phyloP scores from a whole-genome alignment of 495 filamentous ascomycete genomes.

The Lindgomyces ingoldianus region DNA sequence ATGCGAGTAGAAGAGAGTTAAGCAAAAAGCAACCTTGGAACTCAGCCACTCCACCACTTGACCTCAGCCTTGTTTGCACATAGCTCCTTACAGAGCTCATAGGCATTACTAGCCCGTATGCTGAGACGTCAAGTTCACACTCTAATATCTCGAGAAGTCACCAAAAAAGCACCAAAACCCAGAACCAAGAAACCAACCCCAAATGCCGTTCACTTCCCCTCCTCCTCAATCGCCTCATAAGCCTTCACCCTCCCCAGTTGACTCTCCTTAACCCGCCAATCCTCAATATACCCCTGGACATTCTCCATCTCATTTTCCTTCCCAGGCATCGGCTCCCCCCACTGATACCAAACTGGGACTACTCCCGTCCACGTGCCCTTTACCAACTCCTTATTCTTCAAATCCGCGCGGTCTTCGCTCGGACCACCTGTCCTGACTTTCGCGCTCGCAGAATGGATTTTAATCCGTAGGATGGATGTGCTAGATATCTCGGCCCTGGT shows the following conservation, averaged over 20 bases:
- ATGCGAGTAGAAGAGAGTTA: too few species aligned
- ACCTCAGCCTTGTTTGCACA: too few species aligned
- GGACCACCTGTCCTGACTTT: constrained; percentile 73
- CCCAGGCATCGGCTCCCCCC: constrained; percentile 66
- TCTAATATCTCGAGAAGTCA: too few species aligned
- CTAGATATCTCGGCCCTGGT: constrained; percentile 38
- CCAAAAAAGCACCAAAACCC: too few species aligned
- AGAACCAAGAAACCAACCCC: too few species aligned
- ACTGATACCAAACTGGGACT: constrained; percentile 64
- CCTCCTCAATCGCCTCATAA: constrained; percentile 32
- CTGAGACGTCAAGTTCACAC: too few species aligned
- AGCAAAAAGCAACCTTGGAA: too few species aligned
- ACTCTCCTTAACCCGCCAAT: constrained; percentile 53
- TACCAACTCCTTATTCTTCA: constrained; percentile 59
- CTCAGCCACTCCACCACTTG: too few species aligned
- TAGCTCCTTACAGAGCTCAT: too few species aligned
- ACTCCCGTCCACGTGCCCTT: constrained; percentile 78
- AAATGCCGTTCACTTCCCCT: too few species aligned
- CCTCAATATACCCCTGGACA: constrained; percentile 62
- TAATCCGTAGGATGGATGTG: constrained; percentile 72
- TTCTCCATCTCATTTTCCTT: constrained; percentile 55
- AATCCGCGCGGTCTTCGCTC: constrained; percentile 69
- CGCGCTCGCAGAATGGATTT: constrained; percentile 68
- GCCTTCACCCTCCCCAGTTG: constrained; percentile 39
- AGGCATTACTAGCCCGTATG: too few species aligned